Base-by-base conservation (phyloP, 2,329 filamentous ascomycete species). In the Calonectria pseudoturangicola region DNA sequence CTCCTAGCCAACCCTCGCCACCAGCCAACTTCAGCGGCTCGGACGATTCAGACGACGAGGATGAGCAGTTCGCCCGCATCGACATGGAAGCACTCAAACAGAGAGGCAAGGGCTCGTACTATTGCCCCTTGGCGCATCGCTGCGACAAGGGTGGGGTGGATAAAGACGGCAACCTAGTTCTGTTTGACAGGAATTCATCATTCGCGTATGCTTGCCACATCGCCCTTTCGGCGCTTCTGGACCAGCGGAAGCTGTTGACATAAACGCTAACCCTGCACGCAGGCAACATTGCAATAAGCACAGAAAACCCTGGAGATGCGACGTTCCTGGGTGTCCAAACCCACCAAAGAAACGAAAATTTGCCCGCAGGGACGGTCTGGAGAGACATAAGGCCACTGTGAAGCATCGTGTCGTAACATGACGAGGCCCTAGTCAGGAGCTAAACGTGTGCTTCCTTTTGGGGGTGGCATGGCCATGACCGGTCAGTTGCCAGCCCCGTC, bases 221-320 rank as follows among this genome's bases (percentile, higher is more conserved):
- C 25, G 36, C 48, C 48, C 58, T 39, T 68, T 47, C 66, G 73
- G 25, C 33, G 58, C 63, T 51, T 68, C 56, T 51, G 50, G 67
- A 73, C 33, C 21, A 56, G 48, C 33, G n/a, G 33, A 63, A 27
- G 39, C 30, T 45, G 58, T 71, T 71, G 64, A 51, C 50, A n/a
- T 62, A 64, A 69, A 21, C 60, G 74, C 78, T 80, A 68, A 80
- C 73, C 64, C 60, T 48, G 58, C 36, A 66, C 72, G 71, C 74
- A 86, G 85, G 65, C 84, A 86, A 76, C 85, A 86, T 74, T 83
- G 84, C 70, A 85, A 86, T 77, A 86, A 86, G 58, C 85, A 86
- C 72, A 80, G 83, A 30, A 86, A 85, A 72, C 85, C 85, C 18
- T 86, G 83, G 83, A 82, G 82, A 27, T 86, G 85, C 75, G 80